Evolutionary conservation across 805 yeast species (phyloP), one percentile per base, ranked within the genome.

Genomic region (Hanseniaspora osmophila): DNA sequence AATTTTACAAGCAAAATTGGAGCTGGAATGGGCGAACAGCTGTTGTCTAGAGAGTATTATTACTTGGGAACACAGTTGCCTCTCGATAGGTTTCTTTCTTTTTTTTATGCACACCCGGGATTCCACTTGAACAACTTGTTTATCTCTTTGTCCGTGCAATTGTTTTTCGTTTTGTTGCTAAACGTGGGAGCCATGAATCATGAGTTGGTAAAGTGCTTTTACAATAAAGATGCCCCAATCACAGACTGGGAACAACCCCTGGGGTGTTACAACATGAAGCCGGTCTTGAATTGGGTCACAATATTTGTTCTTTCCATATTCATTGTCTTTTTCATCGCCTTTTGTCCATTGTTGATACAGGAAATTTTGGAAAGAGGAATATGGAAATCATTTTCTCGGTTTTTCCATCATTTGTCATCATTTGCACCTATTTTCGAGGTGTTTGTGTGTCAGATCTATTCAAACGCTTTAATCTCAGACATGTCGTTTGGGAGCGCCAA

Each of bases 1-100:
- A 90, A 88, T 58, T 90, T 90, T 67, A 90, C 96, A 0, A 82
- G 95, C 2, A 90, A 90, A 65, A 88, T 90, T 59, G 97, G 97
- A 2, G 92, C 95, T 39, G 97, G 97, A 43, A 90, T 90, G 97
- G 97, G 97, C 9, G 97, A 90, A 60, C 97, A 90, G 61, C 74
- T 88, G 61, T 65, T 90, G 32, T 85, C 95, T 6, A 73, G 97
- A 56, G 97, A 90, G 57, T 86, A 88, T 63, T 90, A 80, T 60
- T 86, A 84, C 62, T 62, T 90, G 49, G 96, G 97, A 1, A 85
- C 95, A 2, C 85, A 79, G 54, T 67, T 90, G 45, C 95, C 96
- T 2, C 70, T 88, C 40, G 96, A 90, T 60, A 65, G 96, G 42
- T 88, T 90, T 65, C 64, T 90, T 44, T 85, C 96, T 0, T 90